Percentiles rank a stretch among this genome's conserved stretches.
phyloP scores from a whole-genome alignment of 2,329 filamentous ascomycete genomes.

The Sarocladium oryzae region DNA sequence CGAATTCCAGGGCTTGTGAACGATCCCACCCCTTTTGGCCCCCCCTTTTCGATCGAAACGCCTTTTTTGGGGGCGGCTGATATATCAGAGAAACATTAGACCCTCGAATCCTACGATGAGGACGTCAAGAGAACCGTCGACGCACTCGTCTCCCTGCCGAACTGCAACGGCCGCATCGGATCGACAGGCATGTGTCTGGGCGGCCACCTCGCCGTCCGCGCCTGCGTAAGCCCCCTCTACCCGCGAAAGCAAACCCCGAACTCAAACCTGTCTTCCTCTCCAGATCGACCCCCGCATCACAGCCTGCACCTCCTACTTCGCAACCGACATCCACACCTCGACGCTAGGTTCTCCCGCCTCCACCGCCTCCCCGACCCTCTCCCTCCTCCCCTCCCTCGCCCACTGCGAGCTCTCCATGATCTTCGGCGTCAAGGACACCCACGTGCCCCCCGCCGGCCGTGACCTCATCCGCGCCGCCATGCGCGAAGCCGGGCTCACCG shows the following conservation, averaged over 20 bases:
- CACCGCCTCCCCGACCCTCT: constrained; percentile 45
- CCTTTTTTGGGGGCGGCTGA: too few relatives aligned
- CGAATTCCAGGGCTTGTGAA: too few relatives aligned
- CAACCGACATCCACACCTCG: constrained; percentile 79
- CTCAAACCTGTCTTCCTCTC: constrained; percentile 2
- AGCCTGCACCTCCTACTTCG: constrained; percentile 82
- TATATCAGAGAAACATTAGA: too few relatives aligned
- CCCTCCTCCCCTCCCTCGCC: constrained; percentile 38
- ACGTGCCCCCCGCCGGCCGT: constrained; percentile 75
- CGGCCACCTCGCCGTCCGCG: constrained; percentile 69
- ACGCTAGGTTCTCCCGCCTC: constrained; percentile 61
- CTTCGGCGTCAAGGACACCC: constrained; percentile 85
- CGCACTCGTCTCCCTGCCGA: constrained; percentile 62
- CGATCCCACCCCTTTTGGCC: too few relatives aligned
- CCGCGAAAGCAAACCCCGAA: neutral
- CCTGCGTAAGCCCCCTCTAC: constrained; percentile 35
- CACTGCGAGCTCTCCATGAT: constrained; percentile 84
- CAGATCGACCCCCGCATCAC: constrained; percentile 68
- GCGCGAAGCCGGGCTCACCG: constrained; percentile 65
- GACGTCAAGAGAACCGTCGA: constrained; percentile 65
- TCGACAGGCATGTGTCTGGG: constrained; percentile 89
- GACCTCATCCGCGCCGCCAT: constrained; percentile 79
- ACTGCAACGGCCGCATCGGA: constrained; percentile 76
- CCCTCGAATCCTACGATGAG: constrained; percentile 78
- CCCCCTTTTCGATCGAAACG: too few relatives aligned